Conservation (phyloP, 1,284 basidiomycete species). For the Phaffia rhodozyma region DNA sequence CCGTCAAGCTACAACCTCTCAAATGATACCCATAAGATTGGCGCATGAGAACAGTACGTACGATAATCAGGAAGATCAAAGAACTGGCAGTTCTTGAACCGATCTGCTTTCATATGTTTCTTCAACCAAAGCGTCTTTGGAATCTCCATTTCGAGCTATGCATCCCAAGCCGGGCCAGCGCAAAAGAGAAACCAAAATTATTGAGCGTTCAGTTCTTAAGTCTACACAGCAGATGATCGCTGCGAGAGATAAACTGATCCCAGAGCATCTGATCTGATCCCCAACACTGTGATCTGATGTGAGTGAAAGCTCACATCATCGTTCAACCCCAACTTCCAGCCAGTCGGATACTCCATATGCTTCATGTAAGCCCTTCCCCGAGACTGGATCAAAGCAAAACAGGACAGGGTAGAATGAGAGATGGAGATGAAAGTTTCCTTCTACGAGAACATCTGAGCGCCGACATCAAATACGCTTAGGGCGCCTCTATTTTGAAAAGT, state of each 20-base stretch:
- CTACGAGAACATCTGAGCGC: background rate
- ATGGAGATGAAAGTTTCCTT: background rate
- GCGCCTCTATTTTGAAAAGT: background rate
- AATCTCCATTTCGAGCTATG: conserved; percentile 87
- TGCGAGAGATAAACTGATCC: background rate
- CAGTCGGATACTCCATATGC: conserved; percentile 3
- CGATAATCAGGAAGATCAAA: conserved; percentile 93
- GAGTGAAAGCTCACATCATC: background rate
- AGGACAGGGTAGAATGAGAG: too few species aligned
- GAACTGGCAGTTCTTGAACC: conserved; percentile 78
- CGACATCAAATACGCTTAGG: background rate
- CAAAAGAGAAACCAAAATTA: background rate
- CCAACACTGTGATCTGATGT: background rate
- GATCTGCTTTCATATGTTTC: conserved; percentile 60
- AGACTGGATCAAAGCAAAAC: too few species aligned
- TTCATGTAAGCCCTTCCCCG: background rate
- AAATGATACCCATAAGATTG: conserved; percentile 55
- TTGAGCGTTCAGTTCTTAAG: background rate
- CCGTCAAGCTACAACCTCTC: conserved; percentile 54
- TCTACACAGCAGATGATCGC: background rate
- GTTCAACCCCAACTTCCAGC: conserved; percentile 16
- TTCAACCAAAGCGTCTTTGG: conserved; percentile 96
- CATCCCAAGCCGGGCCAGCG: background rate
- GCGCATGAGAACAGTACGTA: conserved; percentile 19
- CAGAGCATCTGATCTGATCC: background rate